Evolutionary conservation across 768 basidiomycete genomes (phyloP).

Genomic region (Roridomyces roridus): DNA sequence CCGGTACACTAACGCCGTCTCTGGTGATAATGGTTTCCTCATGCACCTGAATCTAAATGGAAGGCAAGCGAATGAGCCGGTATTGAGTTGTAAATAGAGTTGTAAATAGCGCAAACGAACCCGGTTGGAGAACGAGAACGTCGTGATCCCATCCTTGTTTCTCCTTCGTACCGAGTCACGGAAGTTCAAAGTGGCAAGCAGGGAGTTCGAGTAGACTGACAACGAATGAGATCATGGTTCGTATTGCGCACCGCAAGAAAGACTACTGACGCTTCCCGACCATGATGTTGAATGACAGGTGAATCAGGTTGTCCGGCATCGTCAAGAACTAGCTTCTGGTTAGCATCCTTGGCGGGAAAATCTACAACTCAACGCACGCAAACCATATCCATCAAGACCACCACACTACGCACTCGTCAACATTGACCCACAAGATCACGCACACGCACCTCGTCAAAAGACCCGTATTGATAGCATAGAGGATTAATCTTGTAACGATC

Average conservation of each 20-base stretch:
- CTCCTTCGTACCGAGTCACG: not conserved
- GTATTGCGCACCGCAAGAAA: not conserved
- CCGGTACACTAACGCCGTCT: too few species aligned
- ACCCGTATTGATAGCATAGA: too few species aligned
- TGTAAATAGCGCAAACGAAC: too few species aligned
- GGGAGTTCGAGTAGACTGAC: too few species aligned
- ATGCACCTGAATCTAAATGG: too few species aligned
- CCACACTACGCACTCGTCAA: not conserved
- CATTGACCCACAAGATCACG: not conserved
- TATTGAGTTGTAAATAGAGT: too few species aligned
- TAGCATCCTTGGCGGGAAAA: not conserved
- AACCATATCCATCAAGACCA: conserved; percentile 10
- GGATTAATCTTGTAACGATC: too few species aligned
- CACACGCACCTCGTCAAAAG: too few species aligned
- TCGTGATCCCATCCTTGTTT: not conserved
- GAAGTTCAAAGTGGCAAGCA: conserved; percentile 29
- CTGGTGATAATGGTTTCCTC: too few species aligned
- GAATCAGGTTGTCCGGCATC: conserved; percentile 11
- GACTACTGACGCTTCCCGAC: conserved; percentile 51
- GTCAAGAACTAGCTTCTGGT: not conserved
- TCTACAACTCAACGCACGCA: not conserved
- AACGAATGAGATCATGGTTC: not conserved
- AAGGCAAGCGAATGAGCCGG: too few species aligned
- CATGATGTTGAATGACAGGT: conserved; percentile 51
- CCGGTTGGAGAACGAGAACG: too few species aligned